A percentile compares a stretch with the other conserved stretches of the same genome.
These are phyloP conservation scores for Aphanomyces invadans DNA, from an alignment of 352 stramenopile species.

Conservation along the genomic window DNA sequence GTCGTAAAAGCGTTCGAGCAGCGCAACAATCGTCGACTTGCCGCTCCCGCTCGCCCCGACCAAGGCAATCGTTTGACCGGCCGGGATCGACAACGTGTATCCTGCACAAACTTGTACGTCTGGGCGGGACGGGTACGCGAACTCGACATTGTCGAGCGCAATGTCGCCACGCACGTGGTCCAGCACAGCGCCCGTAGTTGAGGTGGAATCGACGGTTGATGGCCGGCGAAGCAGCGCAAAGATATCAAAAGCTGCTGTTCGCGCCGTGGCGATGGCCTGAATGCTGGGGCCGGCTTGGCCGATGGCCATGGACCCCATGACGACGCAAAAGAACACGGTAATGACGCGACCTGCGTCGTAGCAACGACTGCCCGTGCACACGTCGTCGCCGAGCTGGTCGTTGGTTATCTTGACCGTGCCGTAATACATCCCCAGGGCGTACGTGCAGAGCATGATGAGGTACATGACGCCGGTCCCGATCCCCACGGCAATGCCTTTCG, in stretches of 20 bases:
- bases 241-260: slow-evolving; percentile 4
- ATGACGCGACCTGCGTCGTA: slow-evolving; percentile 32
- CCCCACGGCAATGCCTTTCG: slow-evolving; percentile 43
- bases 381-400: slow-evolving; percentile 41
- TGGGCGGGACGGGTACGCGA: slow-evolving; percentile 66
- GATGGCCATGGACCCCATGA: slow-evolving; percentile 33
- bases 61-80: slow-evolving; percentile 58
- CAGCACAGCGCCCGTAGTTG: not conserved
- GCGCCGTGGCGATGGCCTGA: slow-evolving; percentile 22
- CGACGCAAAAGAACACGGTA: slow-evolving; percentile 31
- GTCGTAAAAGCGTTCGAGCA: slow-evolving; percentile 71
- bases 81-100: slow-evolving; percentile 45
- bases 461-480: slow-evolving; percentile 61
- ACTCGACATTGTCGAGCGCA: slow-evolving; percentile 63
- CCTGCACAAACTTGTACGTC: slow-evolving; percentile 44
- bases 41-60: slow-evolving; percentile 61
- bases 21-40: slow-evolving; percentile 56
- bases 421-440: slow-evolving; percentile 73
- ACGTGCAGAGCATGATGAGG: slow-evolving; percentile 56
- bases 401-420: slow-evolving; percentile 56
- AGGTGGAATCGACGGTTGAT: slow-evolving; percentile 11
- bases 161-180: slow-evolving; percentile 41
- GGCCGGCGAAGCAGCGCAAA: slow-evolving; percentile 8
- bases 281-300: slow-evolving; percentile 31
- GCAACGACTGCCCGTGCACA: slow-evolving; percentile 27